Base-by-base conservation (phyloP, 2,329 filamentous ascomycete genomes). In the Drechslerella stenobrocha region DNA sequence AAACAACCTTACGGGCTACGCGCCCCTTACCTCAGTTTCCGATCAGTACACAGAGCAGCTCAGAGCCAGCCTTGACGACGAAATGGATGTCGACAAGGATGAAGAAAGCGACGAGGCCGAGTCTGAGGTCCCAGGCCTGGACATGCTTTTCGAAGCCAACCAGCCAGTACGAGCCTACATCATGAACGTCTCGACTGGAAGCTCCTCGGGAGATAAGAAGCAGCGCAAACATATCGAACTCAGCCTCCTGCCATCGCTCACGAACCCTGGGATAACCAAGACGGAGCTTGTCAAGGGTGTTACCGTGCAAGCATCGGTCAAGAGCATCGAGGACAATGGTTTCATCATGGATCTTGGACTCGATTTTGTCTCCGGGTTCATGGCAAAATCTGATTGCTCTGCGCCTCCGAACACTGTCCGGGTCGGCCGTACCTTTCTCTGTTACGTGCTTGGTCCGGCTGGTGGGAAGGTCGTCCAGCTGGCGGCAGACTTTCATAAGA, bases 271-370 rank as follows among this genome's bases (percentile, higher is more conserved):
- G 1, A 79, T 98, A 20, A 80, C 82, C 2, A 82, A 84, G 71
- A 84, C 87, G 37, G 89, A 90, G 73, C 77, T 96, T 7, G 84
- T 93, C 7, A 77, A 82, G 37, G 87, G 95, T 74, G 82, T 81
- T 70, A 90, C 88, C 45, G 79, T 97, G 18, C 95, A 97, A 81
- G 92, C 90, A 1, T 87, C 90, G 0, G 86, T 98, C 23, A 78
- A 83, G 51, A 98, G 92, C 76, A 87, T 95, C n/a, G 92, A 98
- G 77, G 95, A 98, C 73, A 91, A 96, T 74, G 93, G 93, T 69
- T 82, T 93, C 61, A 84, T 97, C 58, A 96, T 98, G 90, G 90
- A 96, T 72, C 78, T 97, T 34, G 90, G 90, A 15, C 79, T 97
- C 4, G 78, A 81, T 28, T 81, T 83, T 34, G 76, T 91, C 52